Percentiles rank a stretch among this genome's conserved stretches.
Conservation (phyloP, 129 eudicot species). For the Gnaphalium uliginosum region DNA sequence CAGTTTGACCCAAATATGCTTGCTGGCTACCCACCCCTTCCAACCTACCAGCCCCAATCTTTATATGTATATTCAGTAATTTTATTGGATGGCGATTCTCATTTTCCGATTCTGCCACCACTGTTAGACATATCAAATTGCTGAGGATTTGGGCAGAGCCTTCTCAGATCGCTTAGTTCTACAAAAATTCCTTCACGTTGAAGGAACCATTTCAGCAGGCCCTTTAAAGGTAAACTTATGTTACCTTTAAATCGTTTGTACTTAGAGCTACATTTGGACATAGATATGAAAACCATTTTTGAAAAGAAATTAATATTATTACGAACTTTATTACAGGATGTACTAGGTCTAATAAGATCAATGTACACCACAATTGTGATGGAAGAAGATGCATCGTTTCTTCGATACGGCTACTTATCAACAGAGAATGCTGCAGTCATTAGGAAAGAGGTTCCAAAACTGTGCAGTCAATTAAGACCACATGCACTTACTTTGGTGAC, state of each 20-base stretch:
- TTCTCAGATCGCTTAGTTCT: constrained; percentile 68
- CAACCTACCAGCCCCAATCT: neutral
- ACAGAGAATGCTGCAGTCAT: constrained; percentile 68
- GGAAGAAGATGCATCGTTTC: constrained; percentile 89
- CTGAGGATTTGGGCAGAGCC: constrained; percentile 97
- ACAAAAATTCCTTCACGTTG: constrained; percentile 67
- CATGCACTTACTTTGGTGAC: constrained; percentile 84
- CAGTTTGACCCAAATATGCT: neutral
- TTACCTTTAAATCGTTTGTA: neutral
- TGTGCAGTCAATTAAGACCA: constrained; percentile 81
- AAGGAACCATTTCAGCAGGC: constrained; percentile 55
- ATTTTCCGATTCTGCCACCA: neutral
- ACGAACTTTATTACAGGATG: constrained; percentile 45
- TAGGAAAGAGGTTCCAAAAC: constrained; percentile 70
- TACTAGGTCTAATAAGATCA: constrained; percentile 65
- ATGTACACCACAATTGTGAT: constrained; percentile 65
- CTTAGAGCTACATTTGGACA: neutral
- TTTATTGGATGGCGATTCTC: neutral
- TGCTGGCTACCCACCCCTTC: neutral
- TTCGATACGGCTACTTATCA: constrained; percentile 84
- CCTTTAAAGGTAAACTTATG: constrained; percentile 61
- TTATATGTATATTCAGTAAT: neutral
- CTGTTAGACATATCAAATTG: constrained; percentile 74
- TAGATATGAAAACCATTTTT: neutral
- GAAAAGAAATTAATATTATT: neutral